Evolutionary conservation across 1,139 yeast genomes (phyloP), one percentile per base, ranked within the genome.

Genomic region (Geotrichum citri-aurantii): DNA sequence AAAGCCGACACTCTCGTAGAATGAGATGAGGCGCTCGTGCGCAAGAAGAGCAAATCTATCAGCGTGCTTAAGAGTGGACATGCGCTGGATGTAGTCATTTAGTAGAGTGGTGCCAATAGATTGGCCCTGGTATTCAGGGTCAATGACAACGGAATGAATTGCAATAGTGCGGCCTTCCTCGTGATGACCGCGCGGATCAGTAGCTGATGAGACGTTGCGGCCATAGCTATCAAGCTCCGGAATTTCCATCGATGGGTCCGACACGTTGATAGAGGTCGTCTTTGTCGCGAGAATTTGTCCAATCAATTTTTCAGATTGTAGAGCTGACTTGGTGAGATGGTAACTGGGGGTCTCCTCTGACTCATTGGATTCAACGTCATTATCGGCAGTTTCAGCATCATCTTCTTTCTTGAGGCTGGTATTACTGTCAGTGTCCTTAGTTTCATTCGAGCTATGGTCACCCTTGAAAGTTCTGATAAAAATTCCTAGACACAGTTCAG

Each of bases 231-330:
- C 71, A 26, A 71, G 58, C 24, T 68, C 71, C 2, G 92, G 88
- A 23, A 85, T 68, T 53, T 72, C 79, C 97, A 92, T 91, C 17
- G 87, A 75, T 50, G 79, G 82, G 53, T 82, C 83, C 11, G 90
- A 84, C 61, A 92, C 84, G 10, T 76, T 73, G 24, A 76, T 65
- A n/a, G 44, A n/a, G 56, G 72, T 71, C 59, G 84, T 84, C 73
- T 92, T 92, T 52, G 97, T 91, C 55, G 91, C 95, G 65, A 92
- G 75, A 52, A 93, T 81, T 68, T 89, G 96, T 10, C 92, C 98
- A 64, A 93, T 83, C 62, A 93, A 78, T 17, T 79, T 81, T 73
- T 92, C 97, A 59, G 75, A 76, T 33, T 40, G 76, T 71, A 59
- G 62, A 27, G 65, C 61, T 27, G 68, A 59, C 33, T 52, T 54